A percentile compares a stretch with the other conserved stretches of the same genome.
Evolutionary conservation across 2,329 filamentous ascomycete genomes (phyloP).

Genomic region (Laburnicola sp.): DNA sequence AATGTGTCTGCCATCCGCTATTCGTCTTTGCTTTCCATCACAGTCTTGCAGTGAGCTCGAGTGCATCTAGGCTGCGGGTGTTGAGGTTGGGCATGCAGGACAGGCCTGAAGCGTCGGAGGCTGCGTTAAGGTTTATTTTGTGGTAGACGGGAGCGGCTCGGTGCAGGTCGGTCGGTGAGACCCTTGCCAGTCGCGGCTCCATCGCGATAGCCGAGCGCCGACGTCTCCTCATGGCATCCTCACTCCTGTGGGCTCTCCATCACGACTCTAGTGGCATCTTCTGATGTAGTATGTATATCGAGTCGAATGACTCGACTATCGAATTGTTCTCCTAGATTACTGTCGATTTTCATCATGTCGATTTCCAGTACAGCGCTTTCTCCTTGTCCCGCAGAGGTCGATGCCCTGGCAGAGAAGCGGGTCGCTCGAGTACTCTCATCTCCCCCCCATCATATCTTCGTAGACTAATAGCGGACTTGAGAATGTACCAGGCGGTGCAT

Average conservation of each 20-base stretch:
- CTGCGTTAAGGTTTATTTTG: conserved; percentile 38
- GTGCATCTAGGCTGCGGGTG: background rate
- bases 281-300: background rate
- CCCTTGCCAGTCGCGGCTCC: conserved; percentile 7
- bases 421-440: no score
- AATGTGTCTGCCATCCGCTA: conserved; percentile 14
- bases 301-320: no score
- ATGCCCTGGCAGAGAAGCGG: no score
- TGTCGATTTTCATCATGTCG: no score
- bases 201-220: background rate
- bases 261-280: background rate
- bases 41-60: background rate
- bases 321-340: no score
- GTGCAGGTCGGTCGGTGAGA: conserved; percentile 20
- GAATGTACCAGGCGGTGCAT: no score
- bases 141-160: conserved; percentile 13
- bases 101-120: conserved; percentile 31
- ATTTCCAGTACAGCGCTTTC: no score
- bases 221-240: background rate
- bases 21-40: background rate
- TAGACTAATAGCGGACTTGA: no score
- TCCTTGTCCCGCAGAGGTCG: no score
- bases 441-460: no score
- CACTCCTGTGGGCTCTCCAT: no score
- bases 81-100: conserved; percentile 24